These are phyloP conservation scores for Pythium periplocum DNA, from an alignment of 352 stramenopile species.

Conservation along the genomic window DNA sequence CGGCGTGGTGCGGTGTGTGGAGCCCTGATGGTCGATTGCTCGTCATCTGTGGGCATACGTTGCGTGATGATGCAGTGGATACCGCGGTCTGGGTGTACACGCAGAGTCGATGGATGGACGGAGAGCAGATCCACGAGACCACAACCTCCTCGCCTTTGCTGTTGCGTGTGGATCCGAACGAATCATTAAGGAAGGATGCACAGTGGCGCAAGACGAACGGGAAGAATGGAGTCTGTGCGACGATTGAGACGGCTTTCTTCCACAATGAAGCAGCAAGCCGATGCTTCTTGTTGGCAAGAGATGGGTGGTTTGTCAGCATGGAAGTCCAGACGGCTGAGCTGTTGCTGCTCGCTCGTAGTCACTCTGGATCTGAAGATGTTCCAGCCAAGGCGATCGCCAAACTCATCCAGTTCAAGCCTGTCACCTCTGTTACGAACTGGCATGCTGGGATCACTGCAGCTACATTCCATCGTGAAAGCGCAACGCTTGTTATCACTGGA, in stretches of 20 bases:
- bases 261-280: constrained; percentile 21
- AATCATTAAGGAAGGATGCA: constrained; percentile 30
- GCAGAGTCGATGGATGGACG: constrained; percentile 29
- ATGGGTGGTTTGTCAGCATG: constrained; percentile 38
- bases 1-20: constrained; percentile 16
- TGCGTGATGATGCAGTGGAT: constrained; percentile 16
- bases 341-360: constrained; percentile 28
- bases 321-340: constrained; percentile 48
- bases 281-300: constrained; percentile 35
- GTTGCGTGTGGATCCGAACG: constrained; percentile 24
- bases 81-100: constrained; percentile 39
- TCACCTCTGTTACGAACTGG: constrained; percentile 51
- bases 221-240: constrained; percentile 6
- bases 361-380: background rate
- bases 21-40: constrained; percentile 51
- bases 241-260: constrained; percentile 41
- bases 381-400: constrained; percentile 7
- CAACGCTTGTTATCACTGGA: constrained; percentile 47
- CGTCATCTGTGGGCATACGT: constrained; percentile 27
- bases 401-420: constrained; percentile 31
- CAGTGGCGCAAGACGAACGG: constrained; percentile 23
- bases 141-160: constrained; percentile 13
- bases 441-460: constrained; percentile 44
- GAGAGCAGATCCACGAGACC: background rate
- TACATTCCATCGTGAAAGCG: constrained; percentile 29